phyloP scores from a whole-genome alignment of 768 basidiomycete species.

The Amanita phalloides region DNA sequence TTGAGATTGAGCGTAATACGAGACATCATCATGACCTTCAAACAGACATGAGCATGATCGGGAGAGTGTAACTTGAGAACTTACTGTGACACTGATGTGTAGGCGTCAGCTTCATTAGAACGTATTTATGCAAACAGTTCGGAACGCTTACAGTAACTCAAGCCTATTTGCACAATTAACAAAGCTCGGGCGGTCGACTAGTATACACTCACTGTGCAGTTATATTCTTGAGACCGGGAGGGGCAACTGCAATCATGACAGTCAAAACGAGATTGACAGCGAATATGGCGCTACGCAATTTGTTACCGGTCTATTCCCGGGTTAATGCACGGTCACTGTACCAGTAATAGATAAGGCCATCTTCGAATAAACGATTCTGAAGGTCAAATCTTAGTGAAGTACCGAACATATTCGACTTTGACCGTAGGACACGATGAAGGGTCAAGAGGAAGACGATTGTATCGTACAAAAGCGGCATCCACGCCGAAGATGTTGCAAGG shows the following conservation, averaged over 20 bases:
- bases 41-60: not conserved
- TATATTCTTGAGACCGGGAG: conserved; percentile 35
- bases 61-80: not conserved
- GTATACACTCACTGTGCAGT: conserved; percentile 30
- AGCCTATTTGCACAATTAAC: conserved; percentile 17
- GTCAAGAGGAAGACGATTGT: conserved; percentile 31
- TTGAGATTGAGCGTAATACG: conserved; percentile 54
- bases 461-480: conserved; percentile 39
- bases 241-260: conserved; percentile 33
- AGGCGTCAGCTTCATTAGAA: not conserved
- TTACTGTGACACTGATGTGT: not conserved
- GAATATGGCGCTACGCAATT: conserved; percentile 27
- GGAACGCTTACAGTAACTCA: conserved; percentile 25
- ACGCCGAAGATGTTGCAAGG: conserved; percentile 36
- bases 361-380: conserved; percentile 29
- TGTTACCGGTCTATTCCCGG: not conserved
- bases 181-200: not conserved
- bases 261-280: conserved; percentile 31
- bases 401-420: conserved; percentile 17
- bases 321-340: conserved; percentile 8
- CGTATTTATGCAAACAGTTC: not conserved
- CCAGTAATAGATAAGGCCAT: conserved; percentile 38
- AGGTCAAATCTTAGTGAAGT: conserved; percentile 20
- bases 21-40: conserved; percentile 54
- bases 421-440: conserved; percentile 25